Evolutionary conservation across 805 yeast species (phyloP).

Genomic region (Kazachstania kunashirensis): DNA sequence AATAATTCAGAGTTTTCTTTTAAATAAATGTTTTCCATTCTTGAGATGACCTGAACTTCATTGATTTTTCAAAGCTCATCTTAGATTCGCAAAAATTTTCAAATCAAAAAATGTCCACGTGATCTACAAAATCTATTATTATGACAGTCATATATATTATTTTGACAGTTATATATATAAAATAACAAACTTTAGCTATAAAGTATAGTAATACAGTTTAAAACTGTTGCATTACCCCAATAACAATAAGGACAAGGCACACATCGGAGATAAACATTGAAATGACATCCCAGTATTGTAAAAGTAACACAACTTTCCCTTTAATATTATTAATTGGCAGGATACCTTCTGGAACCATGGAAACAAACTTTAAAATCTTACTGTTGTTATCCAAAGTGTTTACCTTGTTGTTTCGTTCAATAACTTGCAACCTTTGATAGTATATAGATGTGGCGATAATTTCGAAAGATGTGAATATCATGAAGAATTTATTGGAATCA

Average conservation of each 20-base stretch:
- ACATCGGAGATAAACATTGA: slow-evolving; percentile 28
- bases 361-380: slow-evolving; percentile 22
- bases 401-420: slow-evolving; percentile 21
- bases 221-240: slow-evolving; percentile 23
- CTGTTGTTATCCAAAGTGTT: slow-evolving; percentile 22
- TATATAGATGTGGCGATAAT: slow-evolving; percentile 27
- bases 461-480: slow-evolving; percentile 28
- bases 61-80: slow-evolving; percentile 2
- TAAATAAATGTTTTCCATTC: neutral
- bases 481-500: slow-evolving; percentile 26
- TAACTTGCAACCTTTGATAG: slow-evolving; percentile 21
- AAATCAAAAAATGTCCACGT: too few relatives aligned
- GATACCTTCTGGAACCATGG: slow-evolving; percentile 29
- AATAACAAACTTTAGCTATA: too few relatives aligned
- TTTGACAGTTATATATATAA: too few relatives aligned
- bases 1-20: neutral
- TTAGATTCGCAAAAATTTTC: too few relatives aligned
- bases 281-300: slow-evolving; percentile 29
- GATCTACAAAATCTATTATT: too few relatives aligned
- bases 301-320: slow-evolving; percentile 18
- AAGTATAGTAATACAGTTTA: too few relatives aligned
- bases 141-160: too few relatives aligned
- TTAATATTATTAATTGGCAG: slow-evolving; percentile 24
- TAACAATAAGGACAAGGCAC: slow-evolving; percentile 24
- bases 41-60: neutral